Conservation (phyloP, 78 protist species). For the Bigelowiella natans region DNA sequence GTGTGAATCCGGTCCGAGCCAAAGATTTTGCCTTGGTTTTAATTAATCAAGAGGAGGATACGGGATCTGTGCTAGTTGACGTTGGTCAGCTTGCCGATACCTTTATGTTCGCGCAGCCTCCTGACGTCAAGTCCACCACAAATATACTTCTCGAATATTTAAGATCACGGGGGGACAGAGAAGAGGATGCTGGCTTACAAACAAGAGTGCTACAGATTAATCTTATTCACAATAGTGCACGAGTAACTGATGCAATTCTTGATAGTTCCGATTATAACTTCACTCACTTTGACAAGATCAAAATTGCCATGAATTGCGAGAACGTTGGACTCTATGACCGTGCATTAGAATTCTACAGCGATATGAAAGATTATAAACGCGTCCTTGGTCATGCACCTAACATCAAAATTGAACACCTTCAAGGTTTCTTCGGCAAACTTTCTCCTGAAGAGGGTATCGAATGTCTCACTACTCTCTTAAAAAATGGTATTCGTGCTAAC, state of each 20-base stretch:
- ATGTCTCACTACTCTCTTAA: slow-evolving; percentile 72
- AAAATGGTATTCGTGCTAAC: slow-evolving; percentile 65
- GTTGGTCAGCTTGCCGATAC: slow-evolving; percentile 65
- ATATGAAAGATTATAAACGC: slow-evolving; percentile 80
- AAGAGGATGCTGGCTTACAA: slow-evolving; percentile 76
- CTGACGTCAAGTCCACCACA: slow-evolving; percentile 78
- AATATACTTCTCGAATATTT: slow-evolving; percentile 70
- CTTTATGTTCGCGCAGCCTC: slow-evolving; percentile 50
- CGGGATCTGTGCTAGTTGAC: slow-evolving; percentile 58
- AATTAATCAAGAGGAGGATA: slow-evolving; percentile 22
- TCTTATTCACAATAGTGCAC: slow-evolving; percentile 49
- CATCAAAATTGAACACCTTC: slow-evolving; percentile 65
- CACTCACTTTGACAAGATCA: slow-evolving; percentile 82
- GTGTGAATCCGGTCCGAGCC: slow-evolving; percentile 71
- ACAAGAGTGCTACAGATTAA: slow-evolving; percentile 93
- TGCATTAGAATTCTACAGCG: slow-evolving; percentile 91
- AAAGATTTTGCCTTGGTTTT: slow-evolving; percentile 68
- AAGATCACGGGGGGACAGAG: slow-evolving; percentile 64
- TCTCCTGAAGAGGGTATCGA: slow-evolving; percentile 37
- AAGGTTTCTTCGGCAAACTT: slow-evolving; percentile 72
- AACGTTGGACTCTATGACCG: slow-evolving; percentile 82
- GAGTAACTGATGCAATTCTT: slow-evolving; percentile 90
- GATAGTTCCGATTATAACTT: slow-evolving; percentile 55
- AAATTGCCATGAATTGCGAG: slow-evolving; percentile 91
- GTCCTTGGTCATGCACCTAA: slow-evolving; percentile 59